phyloP scores from a whole-genome alignment of 768 basidiomycete genomes.

The Boletus coccyginus region DNA sequence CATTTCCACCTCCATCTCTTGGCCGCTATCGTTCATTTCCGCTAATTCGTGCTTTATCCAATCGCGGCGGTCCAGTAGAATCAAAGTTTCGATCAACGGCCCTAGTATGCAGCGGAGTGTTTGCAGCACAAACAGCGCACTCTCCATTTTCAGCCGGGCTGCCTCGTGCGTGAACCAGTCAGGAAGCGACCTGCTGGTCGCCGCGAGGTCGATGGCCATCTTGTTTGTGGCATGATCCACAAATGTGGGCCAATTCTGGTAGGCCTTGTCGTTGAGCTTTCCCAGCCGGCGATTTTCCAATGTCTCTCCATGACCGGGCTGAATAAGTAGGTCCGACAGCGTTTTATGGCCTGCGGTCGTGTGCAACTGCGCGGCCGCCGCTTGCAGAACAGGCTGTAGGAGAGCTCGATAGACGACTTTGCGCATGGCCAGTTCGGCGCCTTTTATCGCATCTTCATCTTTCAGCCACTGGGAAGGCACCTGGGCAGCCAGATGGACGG shows the following conservation, averaged over 20 bases:
- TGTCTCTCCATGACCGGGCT: conserved; percentile 36
- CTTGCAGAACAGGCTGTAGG: conserved; percentile 37
- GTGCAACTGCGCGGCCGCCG: not conserved
- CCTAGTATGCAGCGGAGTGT: conserved; percentile 67
- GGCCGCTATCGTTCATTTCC: conserved; percentile 19
- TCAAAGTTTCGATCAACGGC: conserved; percentile 61
- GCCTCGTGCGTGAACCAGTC: conserved; percentile 21
- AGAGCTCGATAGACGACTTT: conserved; percentile 76
- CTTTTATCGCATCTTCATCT: conserved; percentile 28
- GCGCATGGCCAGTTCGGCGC: conserved; percentile 51
- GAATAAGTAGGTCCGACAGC: conserved; percentile 8
- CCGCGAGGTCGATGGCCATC: conserved; percentile 21
- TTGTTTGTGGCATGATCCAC: conserved; percentile 34
- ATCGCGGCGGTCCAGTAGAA: conserved; percentile 57
- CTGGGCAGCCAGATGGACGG: conserved; percentile 70
- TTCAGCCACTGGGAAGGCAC: conserved; percentile 61
- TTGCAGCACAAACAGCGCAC: conserved; percentile 57
- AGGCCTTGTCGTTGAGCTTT: conserved; percentile 48
- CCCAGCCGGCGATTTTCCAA: conserved; percentile 48
- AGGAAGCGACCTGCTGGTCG: conserved; percentile 15
- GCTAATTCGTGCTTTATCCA: conserved; percentile 50
- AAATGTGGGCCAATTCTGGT: conserved; percentile 49
- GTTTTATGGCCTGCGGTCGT: not conserved
- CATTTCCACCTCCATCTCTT: conserved; percentile 39
- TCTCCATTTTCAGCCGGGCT: conserved; percentile 32